Evolutionary conservation across 129 eudicot species (phyloP), one percentile per base, ranked within the genome.

Genomic region (Saussurea involucrata): DNA sequence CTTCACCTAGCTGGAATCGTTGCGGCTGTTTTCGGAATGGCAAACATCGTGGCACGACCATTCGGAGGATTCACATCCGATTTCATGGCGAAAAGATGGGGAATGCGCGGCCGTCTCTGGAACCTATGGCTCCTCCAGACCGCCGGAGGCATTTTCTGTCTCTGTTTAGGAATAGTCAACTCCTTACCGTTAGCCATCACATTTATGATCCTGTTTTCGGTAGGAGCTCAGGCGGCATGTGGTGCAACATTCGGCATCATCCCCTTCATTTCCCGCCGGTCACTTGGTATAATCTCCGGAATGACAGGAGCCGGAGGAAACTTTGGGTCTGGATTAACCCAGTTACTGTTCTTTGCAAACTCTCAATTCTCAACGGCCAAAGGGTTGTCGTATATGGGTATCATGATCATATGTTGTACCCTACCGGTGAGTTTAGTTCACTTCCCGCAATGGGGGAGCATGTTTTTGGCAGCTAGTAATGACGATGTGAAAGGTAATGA

Each of bases 371-470:
- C 89, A 11, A 86, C 97, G 0, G 84, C 82, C 21, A 71, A 63
- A 46, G 93, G 97, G 69, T 71, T 91, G 28, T 61, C 78, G 0
- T 85, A 84, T 46, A 90, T 90, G 96, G 96, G 96, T 55, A 74
- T 90, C 3, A 90, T 86, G 97, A 81, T 84, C 21, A 81, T 90
- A 31, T 74, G 61, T 24, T 81, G 87, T 68, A 89, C 95, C 17
- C 84, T 90, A 24, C 92, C 96, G 0, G 90, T 90, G 65, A 75
- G 85, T 10, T 57, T 90, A 7, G 76, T 85, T 8, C 88, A 90
- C 71, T 90, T 90, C 66, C 96, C 96, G 0, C 96, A 90, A 57
- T 90, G 96, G 96, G 92, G 96, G 65, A 87, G 96, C 79, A 87
- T 90, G 88, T 84, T 87, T 8, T 73, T 84, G 40, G 88, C 88